Percentiles rank a stretch among this genome's conserved stretches.
Conservation (phyloP, 1,139 yeast genomes). For the Zhuliangozyma parablackwelliae region DNA sequence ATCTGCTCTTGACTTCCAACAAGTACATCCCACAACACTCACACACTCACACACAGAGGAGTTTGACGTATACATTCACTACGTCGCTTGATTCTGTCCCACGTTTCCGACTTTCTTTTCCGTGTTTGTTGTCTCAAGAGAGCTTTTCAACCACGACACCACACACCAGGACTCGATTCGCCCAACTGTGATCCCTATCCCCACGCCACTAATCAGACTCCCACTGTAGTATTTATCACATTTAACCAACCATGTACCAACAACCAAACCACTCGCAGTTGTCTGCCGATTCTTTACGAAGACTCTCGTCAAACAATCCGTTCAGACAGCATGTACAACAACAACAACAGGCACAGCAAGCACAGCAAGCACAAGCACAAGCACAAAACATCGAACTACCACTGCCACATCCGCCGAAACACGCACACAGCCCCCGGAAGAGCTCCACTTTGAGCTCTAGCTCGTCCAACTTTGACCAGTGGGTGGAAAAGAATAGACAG, state of each 20-base stretch:
- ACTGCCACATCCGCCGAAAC: conserved; percentile 2
- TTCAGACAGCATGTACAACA: conserved; percentile 31
- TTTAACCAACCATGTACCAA: conserved; percentile 27
- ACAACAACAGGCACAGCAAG: conserved; percentile 7
- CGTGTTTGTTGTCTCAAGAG: no score
- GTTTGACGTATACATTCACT: no score
- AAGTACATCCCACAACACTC: no score
- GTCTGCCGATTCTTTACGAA: conserved; percentile 38
- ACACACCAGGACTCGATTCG: no score
- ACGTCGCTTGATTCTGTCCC: no score
- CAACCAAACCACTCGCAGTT: conserved; percentile 35
- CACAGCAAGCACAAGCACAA: conserved; percentile 6
- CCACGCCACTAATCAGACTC: no score
- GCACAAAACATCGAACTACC: conserved; percentile 1
- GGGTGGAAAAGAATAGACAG: conserved; percentile 49
- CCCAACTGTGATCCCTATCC: no score
- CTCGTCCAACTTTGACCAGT: conserved; percentile 39
- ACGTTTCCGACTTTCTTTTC: no score
- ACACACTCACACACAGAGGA: no score
- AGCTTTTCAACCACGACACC: no score
- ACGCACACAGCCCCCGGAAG: conserved; percentile 11
- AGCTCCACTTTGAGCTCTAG: conserved; percentile 14
- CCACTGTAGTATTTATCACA: no score
- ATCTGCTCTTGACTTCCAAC: no score
- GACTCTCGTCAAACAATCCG: conserved; percentile 58